These are phyloP conservation scores for Linderniella brevidens DNA, from an alignment of 257 asterid species.

Conservation along the genomic window DNA sequence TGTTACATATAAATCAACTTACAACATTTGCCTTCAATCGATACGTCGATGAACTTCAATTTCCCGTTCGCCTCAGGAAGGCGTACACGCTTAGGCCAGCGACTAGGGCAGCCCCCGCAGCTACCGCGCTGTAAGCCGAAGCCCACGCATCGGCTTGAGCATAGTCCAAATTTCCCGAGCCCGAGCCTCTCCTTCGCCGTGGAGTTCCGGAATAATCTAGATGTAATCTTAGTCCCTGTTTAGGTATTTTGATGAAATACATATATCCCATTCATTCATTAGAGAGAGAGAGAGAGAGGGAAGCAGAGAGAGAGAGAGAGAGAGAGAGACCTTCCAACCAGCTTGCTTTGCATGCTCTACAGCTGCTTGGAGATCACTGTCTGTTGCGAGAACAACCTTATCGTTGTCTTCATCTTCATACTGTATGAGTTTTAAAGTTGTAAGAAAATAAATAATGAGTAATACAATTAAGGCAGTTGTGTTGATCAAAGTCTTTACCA, in stretches of 20 bases:
- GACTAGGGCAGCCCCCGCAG: conserved; percentile 77
- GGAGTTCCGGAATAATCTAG: conserved; percentile 45
- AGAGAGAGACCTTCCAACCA: conserved; percentile 79
- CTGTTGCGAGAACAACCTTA: conserved; percentile 77
- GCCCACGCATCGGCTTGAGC: conserved; percentile 48
- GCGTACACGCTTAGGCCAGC: conserved; percentile 66
- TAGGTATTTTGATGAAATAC: background rate
- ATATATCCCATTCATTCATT: background rate
- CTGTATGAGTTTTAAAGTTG: conserved; percentile 18
- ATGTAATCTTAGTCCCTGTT: conserved; percentile 68
- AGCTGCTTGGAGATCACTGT: conserved; percentile 81
- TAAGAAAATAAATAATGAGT: conserved; percentile 8
- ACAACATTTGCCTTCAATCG: too few species aligned
- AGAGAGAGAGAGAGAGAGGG: too few species aligned
- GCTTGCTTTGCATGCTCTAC: conserved; percentile 70
- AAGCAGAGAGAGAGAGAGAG: background rate
- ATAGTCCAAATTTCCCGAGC: conserved; percentile 22
- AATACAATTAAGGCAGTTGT: background rate
- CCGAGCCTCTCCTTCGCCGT: conserved; percentile 23
- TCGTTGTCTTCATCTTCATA: conserved; percentile 93
- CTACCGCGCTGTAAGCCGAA: conserved; percentile 60
- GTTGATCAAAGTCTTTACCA: conserved; percentile 25
- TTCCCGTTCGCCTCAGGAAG: conserved; percentile 37
- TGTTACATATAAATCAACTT: too few species aligned
- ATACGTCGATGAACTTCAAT: conserved; percentile 9